phyloP scores from a whole-genome alignment of 176 grass and related monocot species.

The Alopecurus myosuroides region DNA sequence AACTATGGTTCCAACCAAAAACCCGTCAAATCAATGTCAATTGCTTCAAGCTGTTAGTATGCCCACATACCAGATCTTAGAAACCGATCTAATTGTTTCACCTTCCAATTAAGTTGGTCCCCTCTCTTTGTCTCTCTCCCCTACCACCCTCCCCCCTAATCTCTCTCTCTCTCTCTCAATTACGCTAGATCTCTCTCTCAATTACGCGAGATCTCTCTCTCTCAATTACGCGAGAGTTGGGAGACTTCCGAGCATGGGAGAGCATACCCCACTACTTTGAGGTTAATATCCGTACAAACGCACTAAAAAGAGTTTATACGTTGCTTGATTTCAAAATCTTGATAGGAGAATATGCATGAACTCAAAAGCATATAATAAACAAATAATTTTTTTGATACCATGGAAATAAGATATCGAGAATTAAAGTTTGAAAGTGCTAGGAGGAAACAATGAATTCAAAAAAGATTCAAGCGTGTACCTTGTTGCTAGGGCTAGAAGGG shows the following conservation, averaged over 20 bases:
- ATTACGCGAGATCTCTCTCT: no score
- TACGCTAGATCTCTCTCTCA: no score
- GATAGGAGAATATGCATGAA: neutral
- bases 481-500: neutral
- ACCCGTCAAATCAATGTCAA: neutral
- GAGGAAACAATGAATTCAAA: neutral
- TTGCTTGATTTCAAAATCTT: neutral
- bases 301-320: neutral
- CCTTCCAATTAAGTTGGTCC: neutral
- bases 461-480: neutral
- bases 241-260: no score
- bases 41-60: neutral
- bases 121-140: neutral
- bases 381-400: no score
- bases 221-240: no score
- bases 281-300: neutral
- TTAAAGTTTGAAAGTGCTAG: neutral
- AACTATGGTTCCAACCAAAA: neutral
- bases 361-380: neutral
- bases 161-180: no score
- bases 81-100: neutral
- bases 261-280: neutral
- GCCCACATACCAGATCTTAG: neutral
- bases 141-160: no score
- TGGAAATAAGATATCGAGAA: neutral